These are phyloP conservation scores for Helianthus tuberosus DNA, from an alignment of 129 eudicot species.

Conservation along the genomic window DNA sequence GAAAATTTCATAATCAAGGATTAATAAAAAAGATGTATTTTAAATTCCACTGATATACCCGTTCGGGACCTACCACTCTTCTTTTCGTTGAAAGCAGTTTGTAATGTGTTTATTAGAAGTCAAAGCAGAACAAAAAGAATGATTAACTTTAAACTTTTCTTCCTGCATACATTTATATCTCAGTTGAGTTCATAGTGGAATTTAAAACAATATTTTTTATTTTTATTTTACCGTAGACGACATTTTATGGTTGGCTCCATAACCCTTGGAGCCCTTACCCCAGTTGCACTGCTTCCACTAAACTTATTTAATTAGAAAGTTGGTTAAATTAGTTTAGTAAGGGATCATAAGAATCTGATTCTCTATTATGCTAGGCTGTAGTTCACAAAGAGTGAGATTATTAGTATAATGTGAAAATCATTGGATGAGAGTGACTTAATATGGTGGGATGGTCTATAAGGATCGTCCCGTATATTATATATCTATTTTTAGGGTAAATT, in stretches of 20 bases:
- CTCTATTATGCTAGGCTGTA: slow-evolving; percentile 50
- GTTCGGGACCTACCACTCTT: slow-evolving; percentile 45
- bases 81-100: slow-evolving; percentile 16
- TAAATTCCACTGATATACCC: slow-evolving; percentile 3
- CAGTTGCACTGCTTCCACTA: slow-evolving; percentile 25
- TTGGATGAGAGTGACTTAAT: slow-evolving; percentile 50
- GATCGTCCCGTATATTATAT: slow-evolving; percentile 33
- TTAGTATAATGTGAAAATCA: slow-evolving; percentile 26
- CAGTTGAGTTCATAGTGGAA: slow-evolving; percentile 36
- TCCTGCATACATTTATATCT: slow-evolving; percentile 17
- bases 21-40: background rate
- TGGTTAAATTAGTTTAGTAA: slow-evolving; percentile 35
- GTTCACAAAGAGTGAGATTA: slow-evolving; percentile 32
- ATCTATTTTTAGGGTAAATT: no score
- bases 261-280: slow-evolving; percentile 48
- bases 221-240: slow-evolving; percentile 17
- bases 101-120: background rate
- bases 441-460: slow-evolving; percentile 34
- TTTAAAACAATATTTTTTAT: slow-evolving; percentile 27
- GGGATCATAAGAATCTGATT: slow-evolving; percentile 44
- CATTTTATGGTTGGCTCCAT: slow-evolving; percentile 67
- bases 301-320: slow-evolving; percentile 32
- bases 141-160: slow-evolving; percentile 7
- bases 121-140: no score
- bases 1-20: slow-evolving; percentile 23